Evolutionary conservation across 2,329 filamentous ascomycete species (phyloP).

Genomic region (Paracoccidioides brasiliensis): DNA sequence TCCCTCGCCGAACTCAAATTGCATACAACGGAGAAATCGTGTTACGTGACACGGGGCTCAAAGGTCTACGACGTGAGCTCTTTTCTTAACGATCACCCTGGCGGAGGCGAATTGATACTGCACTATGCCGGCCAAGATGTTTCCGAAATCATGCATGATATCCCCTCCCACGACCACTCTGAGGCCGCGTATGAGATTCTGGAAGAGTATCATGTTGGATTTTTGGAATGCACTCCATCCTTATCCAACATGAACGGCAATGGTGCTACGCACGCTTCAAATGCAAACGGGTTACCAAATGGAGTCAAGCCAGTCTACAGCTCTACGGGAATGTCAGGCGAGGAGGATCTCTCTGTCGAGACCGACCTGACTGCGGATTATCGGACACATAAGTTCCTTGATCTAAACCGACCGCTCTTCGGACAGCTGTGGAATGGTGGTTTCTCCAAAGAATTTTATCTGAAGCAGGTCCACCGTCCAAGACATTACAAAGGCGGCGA

Average conservation of each 20-base stretch:
- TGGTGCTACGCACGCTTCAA: conserved; percentile 17
- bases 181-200: conserved; percentile 94
- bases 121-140: conserved; percentile 86
- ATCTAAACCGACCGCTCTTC: conserved; percentile 71
- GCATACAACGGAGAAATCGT: conserved; percentile 69
- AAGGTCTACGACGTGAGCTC: conserved; percentile 93
- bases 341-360: conserved; percentile 73
- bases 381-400: conserved; percentile 85
- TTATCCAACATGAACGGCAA: conserved; percentile 34
- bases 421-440: conserved; percentile 78
- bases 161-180: conserved; percentile 69
- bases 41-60: conserved; percentile 79
- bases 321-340: conserved; percentile 74
- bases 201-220: conserved; percentile 74
- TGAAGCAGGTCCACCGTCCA: conserved; percentile 89
- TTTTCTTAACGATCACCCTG: conserved; percentile 82
- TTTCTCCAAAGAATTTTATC: conserved; percentile 91
- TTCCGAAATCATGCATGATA: conserved; percentile 66
- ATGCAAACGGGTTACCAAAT: conserved; percentile 32
- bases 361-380: conserved; percentile 68
- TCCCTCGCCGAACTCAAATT: conserved; percentile 65
- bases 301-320: conserved; percentile 27
- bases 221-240: conserved; percentile 51
- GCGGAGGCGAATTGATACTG: conserved; percentile 74
- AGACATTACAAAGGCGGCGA: conserved; percentile 89